phyloP scores from a whole-genome alignment of 768 basidiomycete species.

The Leccinellum albellum region DNA sequence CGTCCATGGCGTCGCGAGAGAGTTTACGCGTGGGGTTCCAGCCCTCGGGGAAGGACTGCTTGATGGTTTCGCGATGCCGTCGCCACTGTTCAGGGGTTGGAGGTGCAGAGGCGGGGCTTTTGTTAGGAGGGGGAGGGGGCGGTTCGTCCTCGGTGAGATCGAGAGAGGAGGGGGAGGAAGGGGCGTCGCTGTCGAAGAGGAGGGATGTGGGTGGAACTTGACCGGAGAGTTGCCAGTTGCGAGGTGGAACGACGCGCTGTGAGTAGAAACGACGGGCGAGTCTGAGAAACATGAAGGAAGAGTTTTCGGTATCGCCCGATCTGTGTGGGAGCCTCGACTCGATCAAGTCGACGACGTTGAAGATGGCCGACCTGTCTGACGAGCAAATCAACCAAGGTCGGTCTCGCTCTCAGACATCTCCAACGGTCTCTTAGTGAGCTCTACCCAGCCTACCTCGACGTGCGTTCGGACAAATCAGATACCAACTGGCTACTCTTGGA shows the following conservation, averaged over 20 bases:
- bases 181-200: constrained; percentile 17
- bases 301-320: constrained; percentile 23
- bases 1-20: constrained; percentile 81
- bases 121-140: constrained; percentile 24
- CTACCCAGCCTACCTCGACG: constrained; percentile 74
- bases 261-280: constrained; percentile 27
- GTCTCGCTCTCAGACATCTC: constrained; percentile 11
- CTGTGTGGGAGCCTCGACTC: background rate
- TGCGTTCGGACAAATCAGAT: constrained; percentile 79
- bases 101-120: constrained; percentile 8
- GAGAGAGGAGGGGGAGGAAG: constrained; percentile 1
- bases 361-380: constrained; percentile 80
- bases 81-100: constrained; percentile 45
- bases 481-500: constrained; percentile 90
- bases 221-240: constrained; percentile 30
- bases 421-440: background rate
- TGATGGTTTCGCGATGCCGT: constrained; percentile 49
- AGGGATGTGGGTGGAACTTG: constrained; percentile 32
- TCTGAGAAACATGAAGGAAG: constrained; percentile 4
- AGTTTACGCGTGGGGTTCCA: constrained; percentile 81
- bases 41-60: constrained; percentile 55
- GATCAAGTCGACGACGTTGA: background rate
- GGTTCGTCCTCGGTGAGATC: constrained; percentile 32
- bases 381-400: constrained; percentile 69
- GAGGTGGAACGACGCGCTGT: constrained; percentile 16